Percentiles rank a stretch among this genome's conserved stretches.
Evolutionary conservation across 768 basidiomycete species (phyloP).

Genomic region (Hemileccinum impolitum): DNA sequence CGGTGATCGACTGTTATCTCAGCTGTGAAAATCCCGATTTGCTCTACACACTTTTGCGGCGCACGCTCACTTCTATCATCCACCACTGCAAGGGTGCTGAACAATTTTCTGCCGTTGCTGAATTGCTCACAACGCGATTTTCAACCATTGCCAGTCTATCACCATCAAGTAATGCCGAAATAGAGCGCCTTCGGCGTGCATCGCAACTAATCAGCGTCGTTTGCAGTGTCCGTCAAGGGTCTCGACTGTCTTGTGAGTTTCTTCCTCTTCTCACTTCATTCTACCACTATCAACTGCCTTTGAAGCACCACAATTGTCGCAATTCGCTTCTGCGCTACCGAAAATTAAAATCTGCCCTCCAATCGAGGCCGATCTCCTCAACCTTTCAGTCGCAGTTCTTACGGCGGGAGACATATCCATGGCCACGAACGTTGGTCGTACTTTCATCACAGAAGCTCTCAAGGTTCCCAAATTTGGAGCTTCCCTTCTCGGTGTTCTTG

Average conservation of each 20-base stretch:
- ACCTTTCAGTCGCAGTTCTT: conserved; percentile 35
- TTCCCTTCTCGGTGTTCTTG: conserved; percentile 56
- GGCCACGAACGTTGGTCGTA: conserved; percentile 40
- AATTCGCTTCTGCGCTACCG: conserved; percentile 32
- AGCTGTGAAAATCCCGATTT: conserved; percentile 35
- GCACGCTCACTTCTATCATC: conserved; percentile 73
- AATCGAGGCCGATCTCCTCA: conserved; percentile 32
- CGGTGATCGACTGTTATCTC: conserved; percentile 57
- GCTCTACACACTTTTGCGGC: conserved; percentile 58
- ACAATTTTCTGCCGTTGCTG: conserved; percentile 55
- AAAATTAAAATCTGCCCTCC: conserved; percentile 25
- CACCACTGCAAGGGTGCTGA: conserved; percentile 78
- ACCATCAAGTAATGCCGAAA: conserved; percentile 5
- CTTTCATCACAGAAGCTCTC: conserved; percentile 36
- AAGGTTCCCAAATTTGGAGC: conserved; percentile 41
- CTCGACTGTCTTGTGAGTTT: conserved; percentile 57
- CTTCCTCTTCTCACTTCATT: not conserved
- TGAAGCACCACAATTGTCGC: conserved; percentile 36
- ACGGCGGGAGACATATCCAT: conserved; percentile 42
- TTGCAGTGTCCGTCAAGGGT: conserved; percentile 67
- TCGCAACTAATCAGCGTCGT: conserved; percentile 56
- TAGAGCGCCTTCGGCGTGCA: conserved; percentile 46
- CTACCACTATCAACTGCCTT: not conserved
- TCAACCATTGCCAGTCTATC: conserved; percentile 9
- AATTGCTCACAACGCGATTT: conserved; percentile 47